These are phyloP conservation scores for Dactylellina cionopaga DNA, from an alignment of 2,329 filamentous ascomycete genomes.

Conservation along the genomic window DNA sequence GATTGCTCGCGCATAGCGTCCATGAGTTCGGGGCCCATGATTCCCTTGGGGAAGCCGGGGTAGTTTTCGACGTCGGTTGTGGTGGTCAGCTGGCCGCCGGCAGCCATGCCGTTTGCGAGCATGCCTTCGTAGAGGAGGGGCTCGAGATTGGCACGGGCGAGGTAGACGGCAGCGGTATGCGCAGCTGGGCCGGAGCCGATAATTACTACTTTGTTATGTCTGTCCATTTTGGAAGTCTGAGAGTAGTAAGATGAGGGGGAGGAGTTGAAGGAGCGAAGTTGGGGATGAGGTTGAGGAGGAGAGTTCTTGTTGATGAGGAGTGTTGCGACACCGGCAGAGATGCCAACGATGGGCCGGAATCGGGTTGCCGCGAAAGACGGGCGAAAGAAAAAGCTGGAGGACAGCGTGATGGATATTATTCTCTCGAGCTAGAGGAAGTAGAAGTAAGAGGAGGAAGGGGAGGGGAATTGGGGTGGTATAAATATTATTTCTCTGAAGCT, in stretches of 20 bases:
- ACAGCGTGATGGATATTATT: constrained; percentile 54
- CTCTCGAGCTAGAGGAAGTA: neutral
- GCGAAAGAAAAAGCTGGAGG: constrained; percentile 52
- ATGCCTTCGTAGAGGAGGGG: constrained; percentile 98
- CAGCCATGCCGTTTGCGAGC: constrained; percentile 94
- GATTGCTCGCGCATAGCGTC: constrained; percentile 94
- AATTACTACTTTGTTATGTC: constrained; percentile 88
- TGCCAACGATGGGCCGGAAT: constrained; percentile 54
- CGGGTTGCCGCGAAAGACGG: constrained; percentile 39
- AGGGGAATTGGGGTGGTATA: neutral
- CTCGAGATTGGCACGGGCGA: constrained; percentile 91
- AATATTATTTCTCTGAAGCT: neutral
- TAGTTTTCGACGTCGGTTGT: constrained; percentile 99
- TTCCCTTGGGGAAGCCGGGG: constrained; percentile 89
- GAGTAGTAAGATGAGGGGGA: neutral
- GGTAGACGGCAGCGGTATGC: constrained; percentile 96
- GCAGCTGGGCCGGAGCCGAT: constrained; percentile 96
- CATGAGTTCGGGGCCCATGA: constrained; percentile 90
- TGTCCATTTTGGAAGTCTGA: constrained; percentile 71
- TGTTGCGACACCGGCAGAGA: constrained; percentile 52
- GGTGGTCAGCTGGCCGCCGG: constrained; percentile 95
- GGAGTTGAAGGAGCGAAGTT: constrained; percentile 1
- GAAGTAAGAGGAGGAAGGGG: neutral
- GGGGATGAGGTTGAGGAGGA: neutral
- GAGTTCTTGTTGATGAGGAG: constrained; percentile 34